These are phyloP conservation scores for Parietichytrium sp. DNA, from an alignment of 108 stramenopile species.

Conservation along the genomic window DNA sequence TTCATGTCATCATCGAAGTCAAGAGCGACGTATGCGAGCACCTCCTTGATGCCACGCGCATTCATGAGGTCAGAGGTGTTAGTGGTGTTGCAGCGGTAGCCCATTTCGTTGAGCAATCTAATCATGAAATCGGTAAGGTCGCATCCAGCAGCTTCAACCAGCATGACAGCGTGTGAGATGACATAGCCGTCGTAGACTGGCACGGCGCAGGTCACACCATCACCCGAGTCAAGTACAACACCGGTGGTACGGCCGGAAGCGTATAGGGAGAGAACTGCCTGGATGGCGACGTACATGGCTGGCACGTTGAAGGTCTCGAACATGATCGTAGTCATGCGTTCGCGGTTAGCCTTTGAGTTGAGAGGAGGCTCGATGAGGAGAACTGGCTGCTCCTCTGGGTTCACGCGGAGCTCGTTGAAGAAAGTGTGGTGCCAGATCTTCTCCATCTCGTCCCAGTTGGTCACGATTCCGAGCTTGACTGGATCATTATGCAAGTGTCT, in stretches of 20 bases:
- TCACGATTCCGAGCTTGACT: constrained; percentile 97
- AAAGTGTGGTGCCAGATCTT: constrained; percentile 98
- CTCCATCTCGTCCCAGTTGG: constrained; percentile 98
- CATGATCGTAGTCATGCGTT: constrained; percentile 99
- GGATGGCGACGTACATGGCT: constrained; percentile 99
- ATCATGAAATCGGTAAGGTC: constrained; percentile 91
- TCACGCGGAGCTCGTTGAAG: constrained; percentile 85
- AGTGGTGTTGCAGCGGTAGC: constrained; percentile 56
- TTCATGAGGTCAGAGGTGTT: constrained; percentile 66
- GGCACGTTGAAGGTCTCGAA: constrained; percentile 99
- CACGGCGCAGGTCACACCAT: constrained; percentile 90
- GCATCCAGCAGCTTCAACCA: constrained; percentile 86
- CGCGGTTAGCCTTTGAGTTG: constrained; percentile 99
- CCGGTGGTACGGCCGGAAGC: constrained; percentile 86
- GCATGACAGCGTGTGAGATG: constrained; percentile 89
- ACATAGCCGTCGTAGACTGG: constrained; percentile 95
- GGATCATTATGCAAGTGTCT: constrained; percentile 99
- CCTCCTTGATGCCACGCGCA: constrained; percentile 68
- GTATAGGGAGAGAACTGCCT: constrained; percentile 95
- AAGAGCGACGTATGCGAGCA: constrained; percentile 67
- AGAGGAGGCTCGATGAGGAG: constrained; percentile 98
- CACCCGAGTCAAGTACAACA: constrained; percentile 86
- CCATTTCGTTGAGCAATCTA: constrained; percentile 66
- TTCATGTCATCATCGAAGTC: constrained; percentile 70
- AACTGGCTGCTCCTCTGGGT: constrained; percentile 96